A percentile compares a stretch with the other conserved stretches of the same genome.
Conservation (phyloP, 1,139 yeast species). For the Pichia sp. region DNA sequence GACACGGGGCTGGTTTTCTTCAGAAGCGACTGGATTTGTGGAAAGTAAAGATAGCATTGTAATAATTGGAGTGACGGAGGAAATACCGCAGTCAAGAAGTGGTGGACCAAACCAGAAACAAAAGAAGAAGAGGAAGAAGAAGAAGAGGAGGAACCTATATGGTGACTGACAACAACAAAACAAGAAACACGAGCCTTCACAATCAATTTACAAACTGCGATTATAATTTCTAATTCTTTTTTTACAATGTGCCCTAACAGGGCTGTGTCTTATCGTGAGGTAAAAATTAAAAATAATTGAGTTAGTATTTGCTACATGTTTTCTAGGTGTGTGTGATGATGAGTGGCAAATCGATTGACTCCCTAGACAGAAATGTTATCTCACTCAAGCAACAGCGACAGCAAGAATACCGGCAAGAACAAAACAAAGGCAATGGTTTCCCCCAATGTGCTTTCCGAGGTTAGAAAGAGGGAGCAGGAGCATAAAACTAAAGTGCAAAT, state of each 20-base stretch:
- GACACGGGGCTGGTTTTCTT: slow-evolving; percentile 12
- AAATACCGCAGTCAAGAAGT: background rate
- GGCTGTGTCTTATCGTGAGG: background rate
- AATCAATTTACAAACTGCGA: background rate
- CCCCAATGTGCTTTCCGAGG: background rate
- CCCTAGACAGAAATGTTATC: background rate
- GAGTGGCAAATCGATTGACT: background rate
- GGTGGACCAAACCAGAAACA: background rate
- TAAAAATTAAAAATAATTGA: background rate
- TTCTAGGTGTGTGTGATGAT: background rate
- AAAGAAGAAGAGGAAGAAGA: no score
- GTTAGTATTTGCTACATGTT: background rate
- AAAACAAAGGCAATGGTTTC: background rate
- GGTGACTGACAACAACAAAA: background rate
- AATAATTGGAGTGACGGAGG: background rate
- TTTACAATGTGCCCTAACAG: background rate
- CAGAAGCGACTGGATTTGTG: background rate
- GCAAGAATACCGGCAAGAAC: background rate
- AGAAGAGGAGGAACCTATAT: background rate
- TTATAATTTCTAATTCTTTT: background rate
- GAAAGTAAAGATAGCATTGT: slow-evolving; percentile 14
- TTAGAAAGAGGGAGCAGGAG: background rate
- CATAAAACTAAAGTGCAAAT: background rate
- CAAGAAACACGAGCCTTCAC: background rate
- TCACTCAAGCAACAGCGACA: background rate